These are phyloP conservation scores for Hydnomerulius pinastri DNA, from an alignment of 768 basidiomycete genomes.

Conservation along the genomic window DNA sequence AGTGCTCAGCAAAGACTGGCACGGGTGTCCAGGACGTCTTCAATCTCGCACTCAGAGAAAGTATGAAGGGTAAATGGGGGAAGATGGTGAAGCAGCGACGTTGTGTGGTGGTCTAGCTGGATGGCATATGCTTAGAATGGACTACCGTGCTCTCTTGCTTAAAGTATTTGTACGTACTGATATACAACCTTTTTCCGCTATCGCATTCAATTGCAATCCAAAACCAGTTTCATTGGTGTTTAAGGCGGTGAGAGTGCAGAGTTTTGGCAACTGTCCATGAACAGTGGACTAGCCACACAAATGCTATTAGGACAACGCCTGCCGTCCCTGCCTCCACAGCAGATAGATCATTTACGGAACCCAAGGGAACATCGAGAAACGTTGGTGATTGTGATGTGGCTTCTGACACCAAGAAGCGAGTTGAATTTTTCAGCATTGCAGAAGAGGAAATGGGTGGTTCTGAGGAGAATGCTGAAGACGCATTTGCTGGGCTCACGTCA, in stretches of 20 bases:
- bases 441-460: constrained; percentile 22
- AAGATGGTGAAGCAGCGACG: constrained; percentile 68
- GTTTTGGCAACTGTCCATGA: constrained; percentile 26
- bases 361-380: constrained; percentile 37
- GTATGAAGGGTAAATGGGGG: constrained; percentile 78
- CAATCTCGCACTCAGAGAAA: constrained; percentile 83
- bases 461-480: constrained; percentile 10
- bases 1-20: constrained; percentile 95
- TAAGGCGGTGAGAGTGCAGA: constrained; percentile 22
- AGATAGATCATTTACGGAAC: constrained; percentile 30
- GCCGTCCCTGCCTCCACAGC: constrained; percentile 40
- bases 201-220: constrained; percentile 16
- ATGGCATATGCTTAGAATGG: constrained; percentile 12
- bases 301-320: constrained; percentile 31
- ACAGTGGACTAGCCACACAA: constrained; percentile 33
- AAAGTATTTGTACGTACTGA: constrained; percentile 33
- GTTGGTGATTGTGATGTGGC: constrained; percentile 3
- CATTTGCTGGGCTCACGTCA: constrained; percentile 12
- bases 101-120: constrained; percentile 60
- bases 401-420: constrained; percentile 19
- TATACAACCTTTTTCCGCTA: constrained; percentile 23
- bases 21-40: constrained; percentile 92
- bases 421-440: constrained; percentile 18
- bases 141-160: constrained; percentile 10
- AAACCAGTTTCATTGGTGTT: constrained; percentile 21